Evolutionary conservation across 202 grass and related monocot genomes (phyloP).

Genomic region (Bolboschoenoplectus hybrid): DNA sequence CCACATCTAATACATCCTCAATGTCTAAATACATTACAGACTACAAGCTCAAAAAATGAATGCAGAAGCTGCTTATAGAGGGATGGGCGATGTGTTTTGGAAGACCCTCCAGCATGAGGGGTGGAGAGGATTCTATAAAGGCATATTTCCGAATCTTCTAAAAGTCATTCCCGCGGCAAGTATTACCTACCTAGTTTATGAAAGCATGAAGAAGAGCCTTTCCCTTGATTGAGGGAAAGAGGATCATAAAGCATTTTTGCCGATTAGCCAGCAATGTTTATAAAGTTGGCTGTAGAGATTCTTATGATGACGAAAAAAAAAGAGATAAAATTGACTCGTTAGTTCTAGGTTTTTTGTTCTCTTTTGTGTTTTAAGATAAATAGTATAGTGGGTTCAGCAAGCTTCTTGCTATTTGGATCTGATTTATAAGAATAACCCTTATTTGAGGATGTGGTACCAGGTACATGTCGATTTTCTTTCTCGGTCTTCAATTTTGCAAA

Average conservation of each 20-base stretch:
- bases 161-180: conserved; percentile 97
- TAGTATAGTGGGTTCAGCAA: conserved; percentile 23
- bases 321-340: conserved; percentile 54
- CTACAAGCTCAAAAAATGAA: conserved; percentile 85
- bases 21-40: conserved; percentile 61
- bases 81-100: conserved; percentile 97
- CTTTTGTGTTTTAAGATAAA: conserved; percentile 17
- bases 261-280: conserved; percentile 57
- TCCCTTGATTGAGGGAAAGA: conserved; percentile 73
- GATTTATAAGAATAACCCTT: conserved; percentile 15
- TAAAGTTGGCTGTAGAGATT: conserved; percentile 81
- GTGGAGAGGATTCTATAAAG: conserved; percentile 89
- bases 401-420: background rate
- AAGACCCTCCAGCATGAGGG: conserved; percentile 85
- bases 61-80: conserved; percentile 71
- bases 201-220: conserved; percentile 92
- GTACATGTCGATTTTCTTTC: background rate
- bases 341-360: conserved; percentile 44
- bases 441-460: conserved; percentile 16
- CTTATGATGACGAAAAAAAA: conserved; percentile 54
- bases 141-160: conserved; percentile 88
- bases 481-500: conserved; percentile 6
- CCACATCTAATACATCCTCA: conserved; percentile 24
- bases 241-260: conserved; percentile 48
- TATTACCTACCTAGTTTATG: conserved; percentile 95